phyloP scores from a whole-genome alignment of 768 basidiomycete genomes.

The Serendipita sp. region DNA sequence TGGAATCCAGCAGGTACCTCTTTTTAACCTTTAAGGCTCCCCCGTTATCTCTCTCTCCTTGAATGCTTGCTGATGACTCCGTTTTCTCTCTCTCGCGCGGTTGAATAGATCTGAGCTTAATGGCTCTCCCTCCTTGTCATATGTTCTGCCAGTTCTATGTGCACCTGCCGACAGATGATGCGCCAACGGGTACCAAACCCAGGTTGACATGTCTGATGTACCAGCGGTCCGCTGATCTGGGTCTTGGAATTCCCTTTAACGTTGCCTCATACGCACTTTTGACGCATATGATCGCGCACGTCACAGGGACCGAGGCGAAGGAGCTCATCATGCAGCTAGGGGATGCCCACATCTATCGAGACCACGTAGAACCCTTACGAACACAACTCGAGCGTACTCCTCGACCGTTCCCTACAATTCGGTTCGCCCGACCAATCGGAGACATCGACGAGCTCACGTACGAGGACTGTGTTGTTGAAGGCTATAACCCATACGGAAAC shows the following conservation, averaged over 20 bases:
- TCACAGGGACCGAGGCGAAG: slow-evolving; percentile 71
- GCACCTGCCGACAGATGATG: slow-evolving; percentile 45
- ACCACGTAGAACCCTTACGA: slow-evolving; percentile 78
- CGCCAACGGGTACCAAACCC: slow-evolving; percentile 32
- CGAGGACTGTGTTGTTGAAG: slow-evolving; percentile 72
- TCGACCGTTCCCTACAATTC: slow-evolving; percentile 63
- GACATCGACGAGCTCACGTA: slow-evolving; percentile 68
- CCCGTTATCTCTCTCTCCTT: neutral
- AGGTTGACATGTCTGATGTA: slow-evolving; percentile 90
- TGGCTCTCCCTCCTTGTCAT: slow-evolving; percentile 98
- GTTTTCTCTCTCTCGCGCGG: neutral
- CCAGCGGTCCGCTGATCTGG: slow-evolving; percentile 93
- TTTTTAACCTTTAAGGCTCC: neutral
- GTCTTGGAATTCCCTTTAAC: slow-evolving; percentile 96
- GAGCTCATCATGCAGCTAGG: slow-evolving; percentile 93
- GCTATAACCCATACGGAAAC: slow-evolving; percentile 66
- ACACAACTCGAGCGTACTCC: slow-evolving; percentile 67
- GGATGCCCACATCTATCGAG: slow-evolving; percentile 89
- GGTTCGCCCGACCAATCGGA: slow-evolving; percentile 46
- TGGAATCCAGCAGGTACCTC: slow-evolving; percentile 94
- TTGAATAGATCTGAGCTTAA: slow-evolving; percentile 61
- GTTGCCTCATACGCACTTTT: slow-evolving; percentile 96
- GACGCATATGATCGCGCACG: slow-evolving; percentile 92
- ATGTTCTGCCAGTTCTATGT: slow-evolving; percentile 99
- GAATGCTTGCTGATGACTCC: neutral